Conservation (phyloP, 768 basidiomycete species). For the Butyriboletus loyo region DNA sequence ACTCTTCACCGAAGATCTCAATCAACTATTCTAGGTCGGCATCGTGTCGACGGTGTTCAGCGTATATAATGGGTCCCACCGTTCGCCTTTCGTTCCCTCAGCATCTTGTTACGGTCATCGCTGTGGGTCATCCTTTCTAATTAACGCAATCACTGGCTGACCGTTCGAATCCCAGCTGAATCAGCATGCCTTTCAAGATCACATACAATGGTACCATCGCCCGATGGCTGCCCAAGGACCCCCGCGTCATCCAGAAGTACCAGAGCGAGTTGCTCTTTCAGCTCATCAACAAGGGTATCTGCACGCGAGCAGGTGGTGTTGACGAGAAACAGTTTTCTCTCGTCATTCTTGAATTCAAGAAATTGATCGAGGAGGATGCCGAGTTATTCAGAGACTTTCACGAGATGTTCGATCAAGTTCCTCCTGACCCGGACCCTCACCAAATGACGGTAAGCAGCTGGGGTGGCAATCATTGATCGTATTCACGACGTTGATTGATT, state of each 20-base stretch:
- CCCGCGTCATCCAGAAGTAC: not conserved
- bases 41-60: not conserved
- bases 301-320: not conserved
- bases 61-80: constrained; percentile 3
- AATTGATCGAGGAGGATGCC: constrained; percentile 20
- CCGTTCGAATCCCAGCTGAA: not conserved
- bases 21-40: not conserved
- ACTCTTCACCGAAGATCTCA: not conserved
- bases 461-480: not conserved
- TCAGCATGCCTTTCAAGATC: constrained; percentile 14
- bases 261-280: constrained; percentile 25
- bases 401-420: constrained; percentile 23
- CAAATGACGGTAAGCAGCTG: constrained; percentile 7
- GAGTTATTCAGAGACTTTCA: constrained; percentile 22
- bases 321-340: constrained; percentile 11
- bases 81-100: not conserved
- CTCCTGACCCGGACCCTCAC: not conserved
- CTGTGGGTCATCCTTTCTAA: constrained; percentile 1
- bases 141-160: not conserved
- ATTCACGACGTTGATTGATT: not conserved
- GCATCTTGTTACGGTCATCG: not conserved
- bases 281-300: constrained; percentile 20
- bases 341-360: constrained; percentile 22
- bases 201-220: constrained; percentile 18
- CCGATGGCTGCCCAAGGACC: constrained; percentile 19